Base-by-base conservation (phyloP, 75 land plant species). In the Isoetes taiwanensis region DNA sequence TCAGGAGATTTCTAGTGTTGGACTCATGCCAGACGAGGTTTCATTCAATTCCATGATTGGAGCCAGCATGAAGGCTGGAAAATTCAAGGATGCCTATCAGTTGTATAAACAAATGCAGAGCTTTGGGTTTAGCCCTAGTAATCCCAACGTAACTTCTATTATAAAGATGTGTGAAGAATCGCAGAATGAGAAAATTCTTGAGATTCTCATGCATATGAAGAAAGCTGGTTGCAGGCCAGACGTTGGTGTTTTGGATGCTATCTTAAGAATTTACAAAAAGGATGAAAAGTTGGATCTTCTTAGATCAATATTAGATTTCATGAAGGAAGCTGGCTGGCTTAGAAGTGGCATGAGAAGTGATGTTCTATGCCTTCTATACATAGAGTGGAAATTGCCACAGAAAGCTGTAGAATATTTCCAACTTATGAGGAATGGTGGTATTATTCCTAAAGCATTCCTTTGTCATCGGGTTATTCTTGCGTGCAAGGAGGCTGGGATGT, bases 11-110 rank as follows among this genome's bases (percentile, higher is more conserved):
- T 25, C 50, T 25, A 58, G 56, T 30, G 42, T 58, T 46, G 79
- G 71, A 17, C 56, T 84, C 48, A 59, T 43, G 56, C 90, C 95
- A 8, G 95, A 88, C 76, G 95, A 85, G 53, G 69, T 81, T 34
- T 80, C 90, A 26, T 88, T 78, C 62, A 76, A 89, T 29, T 84
- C 90, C 40, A 81, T 88, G 95, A 66, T 84, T 61, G 95, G 87
- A 54, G 90, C 86, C 31, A 78, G 72, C 73, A 89, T 84, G 8
- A 74, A 80, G 39, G 71, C 61, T 28, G 72, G 72, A 14, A 74
- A 79, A 48, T 77, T 81, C 26, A 48, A 69, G 30, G 69, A 71
- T 41, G 78, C 90, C n/a, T 37, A 69, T 53, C 52, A 55, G 52
- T 78, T 68, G 35, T 76, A 85, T 57, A 54, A 69, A 32, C 67